Percentiles rank a stretch among this genome's conserved stretches.
phyloP scores from a whole-genome alignment of 495 filamentous ascomycete genomes.

The Hypomontagnella monticulosa region DNA sequence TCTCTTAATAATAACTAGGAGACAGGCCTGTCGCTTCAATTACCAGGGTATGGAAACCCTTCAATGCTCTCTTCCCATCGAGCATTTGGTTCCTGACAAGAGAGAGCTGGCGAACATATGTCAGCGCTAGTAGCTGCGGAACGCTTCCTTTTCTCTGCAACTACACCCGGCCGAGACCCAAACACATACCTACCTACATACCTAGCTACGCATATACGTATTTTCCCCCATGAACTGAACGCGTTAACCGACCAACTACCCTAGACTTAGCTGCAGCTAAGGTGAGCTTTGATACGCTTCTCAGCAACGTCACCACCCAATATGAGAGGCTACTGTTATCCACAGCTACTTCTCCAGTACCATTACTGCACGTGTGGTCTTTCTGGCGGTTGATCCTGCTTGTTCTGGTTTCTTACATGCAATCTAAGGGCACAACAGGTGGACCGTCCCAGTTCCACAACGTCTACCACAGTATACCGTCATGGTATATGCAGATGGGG shows the following conservation, averaged over 20 bases:
- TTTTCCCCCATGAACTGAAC: conserved; percentile 27
- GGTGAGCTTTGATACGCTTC: conserved; percentile 29
- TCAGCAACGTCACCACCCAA: conserved; percentile 34
- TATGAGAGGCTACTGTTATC: conserved; percentile 39
- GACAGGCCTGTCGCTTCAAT: conserved; percentile 22
- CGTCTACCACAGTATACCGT: conserved; percentile 35
- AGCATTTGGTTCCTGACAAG: conserved; percentile 35
- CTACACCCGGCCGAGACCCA: conserved; percentile 33
- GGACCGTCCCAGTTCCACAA: conserved; percentile 40
- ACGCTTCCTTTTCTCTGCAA: conserved; percentile 33
- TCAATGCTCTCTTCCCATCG: conserved; percentile 24
- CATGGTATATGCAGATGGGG: conserved; percentile 27
- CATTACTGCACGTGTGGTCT: conserved; percentile 38
- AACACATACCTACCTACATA: conserved; percentile 2
- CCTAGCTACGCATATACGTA: conserved; percentile 15
- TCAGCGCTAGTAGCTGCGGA: conserved; percentile 37
- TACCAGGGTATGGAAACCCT: conserved; percentile 21
- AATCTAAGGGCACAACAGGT: conserved; percentile 30
- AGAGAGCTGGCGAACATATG: conserved; percentile 24
- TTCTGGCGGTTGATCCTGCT: conserved; percentile 40
- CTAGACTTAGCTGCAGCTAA: conserved; percentile 31
- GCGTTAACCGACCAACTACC: conserved; percentile 28
- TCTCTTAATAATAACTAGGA: conserved; percentile 31
- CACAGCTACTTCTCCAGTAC: conserved; percentile 37
- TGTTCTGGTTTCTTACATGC: conserved; percentile 36